Evolutionary conservation across 441 rosid genomes (phyloP).

Genomic region (Adansonia madagascariensis): DNA sequence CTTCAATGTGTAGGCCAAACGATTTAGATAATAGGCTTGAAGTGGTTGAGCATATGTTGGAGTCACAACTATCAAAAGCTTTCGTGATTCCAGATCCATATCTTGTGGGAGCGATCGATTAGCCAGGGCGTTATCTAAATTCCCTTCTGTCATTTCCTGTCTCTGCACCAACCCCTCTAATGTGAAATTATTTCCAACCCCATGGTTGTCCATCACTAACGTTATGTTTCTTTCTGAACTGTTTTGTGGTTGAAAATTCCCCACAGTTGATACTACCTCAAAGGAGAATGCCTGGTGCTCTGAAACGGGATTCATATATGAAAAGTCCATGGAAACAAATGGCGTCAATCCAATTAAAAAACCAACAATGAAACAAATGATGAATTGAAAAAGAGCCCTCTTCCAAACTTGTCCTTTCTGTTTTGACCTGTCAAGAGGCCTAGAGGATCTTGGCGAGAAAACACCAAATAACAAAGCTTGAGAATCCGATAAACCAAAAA

Average conservation of each 20-base stretch:
- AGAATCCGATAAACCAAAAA: constrained; percentile 45
- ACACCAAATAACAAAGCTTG: constrained; percentile 41
- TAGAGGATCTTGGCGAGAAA: constrained; percentile 47
- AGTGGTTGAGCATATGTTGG: constrained; percentile 43
- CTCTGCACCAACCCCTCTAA: constrained; percentile 32
- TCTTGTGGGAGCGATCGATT: constrained; percentile 35
- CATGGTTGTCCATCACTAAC: constrained; percentile 17
- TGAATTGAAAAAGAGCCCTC: constrained; percentile 52
- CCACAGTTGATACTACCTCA: constrained; percentile 41
- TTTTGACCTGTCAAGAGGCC: constrained; percentile 51
- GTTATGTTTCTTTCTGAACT: constrained; percentile 32
- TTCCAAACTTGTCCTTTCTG: constrained; percentile 55
- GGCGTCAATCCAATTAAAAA: constrained; percentile 57
- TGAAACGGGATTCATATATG: constrained; percentile 31
- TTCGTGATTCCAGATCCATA: constrained; percentile 33
- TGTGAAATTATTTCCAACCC: constrained; percentile 30
- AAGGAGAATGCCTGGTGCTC: constrained; percentile 47
- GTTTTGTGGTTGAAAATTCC: constrained; percentile 30
- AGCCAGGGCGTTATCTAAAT: constrained; percentile 14
- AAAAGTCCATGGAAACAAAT: constrained; percentile 43
- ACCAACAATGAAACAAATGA: constrained; percentile 55
- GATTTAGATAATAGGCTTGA: constrained; percentile 57
- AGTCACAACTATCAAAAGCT: constrained; percentile 65
- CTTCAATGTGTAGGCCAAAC: constrained; percentile 51
- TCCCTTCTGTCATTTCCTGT: constrained; percentile 23